Base-by-base conservation (phyloP, 139 green algal species). In the Desmodesmus armatus region DNA sequence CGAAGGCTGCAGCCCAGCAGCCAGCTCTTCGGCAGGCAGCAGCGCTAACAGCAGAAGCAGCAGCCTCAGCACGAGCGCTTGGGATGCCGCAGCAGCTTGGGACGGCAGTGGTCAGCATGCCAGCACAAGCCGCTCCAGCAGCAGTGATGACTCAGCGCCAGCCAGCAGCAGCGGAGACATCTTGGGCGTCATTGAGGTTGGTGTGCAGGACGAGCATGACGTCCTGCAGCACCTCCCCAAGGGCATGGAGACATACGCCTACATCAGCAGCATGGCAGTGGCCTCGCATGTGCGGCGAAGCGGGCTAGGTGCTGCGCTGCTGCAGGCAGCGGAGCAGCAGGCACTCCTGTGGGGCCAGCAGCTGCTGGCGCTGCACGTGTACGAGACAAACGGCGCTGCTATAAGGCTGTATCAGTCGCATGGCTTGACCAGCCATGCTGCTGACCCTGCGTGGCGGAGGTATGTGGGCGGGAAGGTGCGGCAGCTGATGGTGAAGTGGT, bases 211-310 rank as follows among this genome's bases (percentile, higher is more conserved):
- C 17, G 75, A 86, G 1, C 35, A 3, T 7, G 82, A 85, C 2
- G 83, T 88, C 3, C 27, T 88, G 17, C 33, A 71, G 31, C 39
- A 63, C 6, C 35, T 90, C 29, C 3, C 40, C 15, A 29, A 25
- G 29, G 37, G 25, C 41, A 37, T 1, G 31, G 43, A 19, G 39
- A 66, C 35, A 1, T 88, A 86, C 29, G 87, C 83, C n/a, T 90
- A 90, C 76, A 73, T 88, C 15, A 88, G 74, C 60, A 86, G 82
- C 51, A 90, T 90, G 87, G 87, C 87, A 0, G 87, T 90, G 15
- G 44, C 78, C 49, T 51, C 49, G n/a, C 31, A 43, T 5, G n/a
- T 40, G 40, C 53, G 87, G 31, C 75, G 87, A 13, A 37, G 40
- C 40, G 87, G 87, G 3, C 65, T 86, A 11, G 87, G 67, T n/a